Evolutionary conservation across 495 filamentous ascomycete species (phyloP).

Genomic region (Aspergillus homomorphus): DNA sequence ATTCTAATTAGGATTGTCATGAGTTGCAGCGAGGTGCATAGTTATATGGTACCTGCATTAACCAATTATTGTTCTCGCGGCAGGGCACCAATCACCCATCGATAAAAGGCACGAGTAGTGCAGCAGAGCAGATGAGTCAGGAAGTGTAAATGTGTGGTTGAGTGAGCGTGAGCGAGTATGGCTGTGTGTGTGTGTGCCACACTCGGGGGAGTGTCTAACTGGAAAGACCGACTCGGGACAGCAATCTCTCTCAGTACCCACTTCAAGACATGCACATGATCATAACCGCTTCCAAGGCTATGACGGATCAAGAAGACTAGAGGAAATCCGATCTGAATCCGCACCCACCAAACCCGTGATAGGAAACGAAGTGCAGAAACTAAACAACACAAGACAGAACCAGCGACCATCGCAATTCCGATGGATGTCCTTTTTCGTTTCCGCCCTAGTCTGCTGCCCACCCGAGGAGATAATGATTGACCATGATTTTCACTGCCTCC

Average conservation of each 20-base stretch:
- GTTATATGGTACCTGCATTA: conserved; percentile 7
- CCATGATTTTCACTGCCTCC: conserved; percentile 7
- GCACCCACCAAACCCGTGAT: conserved; percentile 3
- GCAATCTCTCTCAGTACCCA: no score
- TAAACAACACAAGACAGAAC: not conserved
- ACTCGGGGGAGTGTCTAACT: no score
- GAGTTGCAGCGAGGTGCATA: conserved; percentile 1
- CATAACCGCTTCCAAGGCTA: conserved; percentile 9
- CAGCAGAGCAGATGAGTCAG: no score
- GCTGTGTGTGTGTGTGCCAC: no score
- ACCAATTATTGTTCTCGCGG: not conserved
- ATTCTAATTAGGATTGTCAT: conserved; percentile 1
- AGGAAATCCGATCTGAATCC: not conserved
- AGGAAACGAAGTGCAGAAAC: no score
- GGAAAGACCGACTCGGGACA: no score
- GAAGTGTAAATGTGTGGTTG: no score
- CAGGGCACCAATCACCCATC: not conserved
- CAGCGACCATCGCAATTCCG: conserved; percentile 9
- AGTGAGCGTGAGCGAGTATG: no score
- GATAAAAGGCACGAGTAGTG: not conserved
- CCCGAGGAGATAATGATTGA: not conserved
- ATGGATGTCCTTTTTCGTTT: not conserved
- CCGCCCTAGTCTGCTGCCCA: not conserved
- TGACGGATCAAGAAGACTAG: conserved; percentile 7
- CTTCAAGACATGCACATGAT: not conserved